Conservation (phyloP, 345 rosid genomes). For the Salix brachista region DNA sequence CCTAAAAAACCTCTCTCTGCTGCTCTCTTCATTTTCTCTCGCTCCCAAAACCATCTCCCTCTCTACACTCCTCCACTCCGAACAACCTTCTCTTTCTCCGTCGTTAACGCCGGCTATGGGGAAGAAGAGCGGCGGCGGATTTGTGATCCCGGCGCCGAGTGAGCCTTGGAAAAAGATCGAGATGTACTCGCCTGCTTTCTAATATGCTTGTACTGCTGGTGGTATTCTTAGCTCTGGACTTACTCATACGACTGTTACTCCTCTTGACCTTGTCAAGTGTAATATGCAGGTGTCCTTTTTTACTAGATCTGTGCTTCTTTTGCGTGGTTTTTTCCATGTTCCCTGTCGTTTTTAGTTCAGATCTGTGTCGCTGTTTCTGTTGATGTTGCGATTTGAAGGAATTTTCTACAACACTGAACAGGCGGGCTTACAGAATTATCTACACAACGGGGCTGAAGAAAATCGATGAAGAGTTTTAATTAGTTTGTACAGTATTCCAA, state of each 20-base stretch:
- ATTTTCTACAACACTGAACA: background rate
- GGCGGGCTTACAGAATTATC: too few species aligned
- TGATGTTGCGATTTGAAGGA: background rate
- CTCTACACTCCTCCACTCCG: constrained; percentile 9
- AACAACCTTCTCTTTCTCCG: constrained; percentile 22
- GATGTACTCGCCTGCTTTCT: too few species aligned
- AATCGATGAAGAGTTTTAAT: too few species aligned
- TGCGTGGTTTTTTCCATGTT: background rate
- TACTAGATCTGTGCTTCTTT: background rate
- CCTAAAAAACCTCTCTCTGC: background rate
- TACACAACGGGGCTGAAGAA: too few species aligned
- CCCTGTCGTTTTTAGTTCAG: background rate
- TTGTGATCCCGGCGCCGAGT: too few species aligned
- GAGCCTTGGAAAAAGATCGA: too few species aligned
- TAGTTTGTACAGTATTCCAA: too few species aligned
- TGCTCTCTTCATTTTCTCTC: constrained; percentile 5
- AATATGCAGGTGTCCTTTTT: constrained; percentile 78
- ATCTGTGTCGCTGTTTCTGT: background rate
- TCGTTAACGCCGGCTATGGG: too few species aligned
- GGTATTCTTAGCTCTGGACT: too few species aligned
- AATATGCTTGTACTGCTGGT: too few species aligned
- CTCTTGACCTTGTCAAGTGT: constrained; percentile 94
- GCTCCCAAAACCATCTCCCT: constrained; percentile 24
- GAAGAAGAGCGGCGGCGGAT: too few species aligned
- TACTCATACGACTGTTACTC: too few species aligned